Percentiles rank a stretch among this genome's conserved stretches.
Conservation (phyloP, 1,139 yeast genomes). For the Hansenula lynferdii region DNA sequence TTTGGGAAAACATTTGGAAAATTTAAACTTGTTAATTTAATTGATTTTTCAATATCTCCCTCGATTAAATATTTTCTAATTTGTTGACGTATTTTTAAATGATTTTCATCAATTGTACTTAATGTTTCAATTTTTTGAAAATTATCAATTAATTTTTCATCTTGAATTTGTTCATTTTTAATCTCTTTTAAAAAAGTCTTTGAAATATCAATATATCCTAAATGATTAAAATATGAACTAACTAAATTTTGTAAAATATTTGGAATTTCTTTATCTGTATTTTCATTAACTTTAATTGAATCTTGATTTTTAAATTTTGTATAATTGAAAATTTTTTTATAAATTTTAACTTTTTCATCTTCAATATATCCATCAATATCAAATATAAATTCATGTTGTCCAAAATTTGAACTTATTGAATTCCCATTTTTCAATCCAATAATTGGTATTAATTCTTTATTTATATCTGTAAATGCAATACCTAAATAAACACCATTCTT, state of each 20-base stretch:
- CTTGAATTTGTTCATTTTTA: conserved; percentile 21
- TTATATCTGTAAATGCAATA: conserved; percentile 43
- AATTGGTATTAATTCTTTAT: conserved; percentile 37
- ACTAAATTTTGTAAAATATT: conserved; percentile 51
- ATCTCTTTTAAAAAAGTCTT: conserved; percentile 55
- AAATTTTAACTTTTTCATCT: conserved; percentile 30
- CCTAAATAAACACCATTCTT: conserved; percentile 72
- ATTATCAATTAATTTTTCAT: conserved; percentile 22
- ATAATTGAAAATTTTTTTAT: conserved; percentile 23
- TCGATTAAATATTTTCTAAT: conserved; percentile 41
- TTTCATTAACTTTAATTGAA: conserved; percentile 10
- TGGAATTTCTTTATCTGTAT: conserved; percentile 31
- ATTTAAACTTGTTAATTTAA: conserved; percentile 36
- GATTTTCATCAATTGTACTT: conserved; percentile 29
- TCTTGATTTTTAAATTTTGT: conserved; percentile 5
- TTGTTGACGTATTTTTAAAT: conserved; percentile 45
- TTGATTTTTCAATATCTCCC: conserved; percentile 45
- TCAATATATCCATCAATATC: conserved; percentile 67
- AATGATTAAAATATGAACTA: conserved; percentile 63
- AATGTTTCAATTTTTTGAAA: conserved; percentile 12
- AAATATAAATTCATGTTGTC: conserved; percentile 58
- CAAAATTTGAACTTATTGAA: conserved; percentile 64
- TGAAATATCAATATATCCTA: conserved; percentile 68
- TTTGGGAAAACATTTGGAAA: conserved; percentile 42
- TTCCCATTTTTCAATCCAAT: conserved; percentile 47